Conservation (phyloP, 2,329 filamentous ascomycete species). For the Trichoderma endophyticum region DNA sequence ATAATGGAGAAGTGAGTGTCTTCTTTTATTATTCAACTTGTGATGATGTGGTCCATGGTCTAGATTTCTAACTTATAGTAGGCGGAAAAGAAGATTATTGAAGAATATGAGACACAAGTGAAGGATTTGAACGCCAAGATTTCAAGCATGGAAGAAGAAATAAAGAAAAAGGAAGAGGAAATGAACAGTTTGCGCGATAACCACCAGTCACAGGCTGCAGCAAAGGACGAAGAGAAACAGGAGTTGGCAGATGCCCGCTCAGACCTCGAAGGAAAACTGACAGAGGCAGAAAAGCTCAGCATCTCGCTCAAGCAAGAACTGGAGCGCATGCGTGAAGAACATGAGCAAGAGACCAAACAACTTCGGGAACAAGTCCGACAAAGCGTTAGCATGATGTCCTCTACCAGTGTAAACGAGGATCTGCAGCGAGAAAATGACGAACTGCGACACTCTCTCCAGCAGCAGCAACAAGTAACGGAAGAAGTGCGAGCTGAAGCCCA, state of each 20-base stretch:
- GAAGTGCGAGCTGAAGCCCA: constrained; percentile 83
- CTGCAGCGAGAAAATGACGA: constrained; percentile 67
- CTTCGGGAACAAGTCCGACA: constrained; percentile 57
- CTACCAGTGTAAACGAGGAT: constrained; percentile 46
- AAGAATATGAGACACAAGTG: constrained; percentile 78
- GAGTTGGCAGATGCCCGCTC: constrained; percentile 66
- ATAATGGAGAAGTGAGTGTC: constrained; percentile 39
- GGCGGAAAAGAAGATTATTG: constrained; percentile 67
- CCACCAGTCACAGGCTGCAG: constrained; percentile 52
- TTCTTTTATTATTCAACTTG: background rate
- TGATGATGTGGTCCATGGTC: background rate
- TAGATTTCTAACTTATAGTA: constrained; percentile 32
- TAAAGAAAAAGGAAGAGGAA: constrained; percentile 71
- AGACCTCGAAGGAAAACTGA: constrained; percentile 69
- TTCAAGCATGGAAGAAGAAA: constrained; percentile 63
- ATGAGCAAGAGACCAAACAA: constrained; percentile 59
- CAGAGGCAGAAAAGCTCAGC: constrained; percentile 73
- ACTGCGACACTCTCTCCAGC: constrained; percentile 59
- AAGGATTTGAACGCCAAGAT: constrained; percentile 71
- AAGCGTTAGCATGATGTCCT: constrained; percentile 24
- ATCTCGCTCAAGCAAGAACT: constrained; percentile 76
- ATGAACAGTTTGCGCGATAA: constrained; percentile 57
- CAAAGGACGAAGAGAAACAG: constrained; percentile 61
- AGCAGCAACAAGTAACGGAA: constrained; percentile 80
- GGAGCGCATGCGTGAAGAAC: constrained; percentile 67